Conservation (phyloP, 176 grass and related monocot species). For the Secale cereale region DNA sequence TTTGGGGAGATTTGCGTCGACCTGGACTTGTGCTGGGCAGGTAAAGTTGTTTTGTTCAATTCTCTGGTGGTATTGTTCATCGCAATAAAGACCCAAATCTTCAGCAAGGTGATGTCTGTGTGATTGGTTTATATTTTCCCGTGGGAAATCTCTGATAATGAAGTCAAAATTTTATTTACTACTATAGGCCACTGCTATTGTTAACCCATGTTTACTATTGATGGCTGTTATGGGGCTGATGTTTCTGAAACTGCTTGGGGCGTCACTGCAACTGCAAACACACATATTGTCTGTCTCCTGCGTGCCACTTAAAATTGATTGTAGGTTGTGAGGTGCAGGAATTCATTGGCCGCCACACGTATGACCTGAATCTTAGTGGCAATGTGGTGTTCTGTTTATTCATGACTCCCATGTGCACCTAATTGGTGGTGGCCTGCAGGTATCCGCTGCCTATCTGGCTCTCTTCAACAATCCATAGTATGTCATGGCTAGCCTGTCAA, state of each 20-base stretch:
- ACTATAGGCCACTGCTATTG: constrained; percentile 45
- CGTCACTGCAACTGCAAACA: too few relatives aligned
- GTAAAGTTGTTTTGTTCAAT: too few relatives aligned
- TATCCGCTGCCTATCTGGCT: not conserved
- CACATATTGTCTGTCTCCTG: too few relatives aligned
- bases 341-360: constrained; percentile 43
- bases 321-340: constrained; percentile 31
- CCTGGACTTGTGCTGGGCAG: too few relatives aligned
- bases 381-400: constrained; percentile 78
- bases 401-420: constrained; percentile 94
- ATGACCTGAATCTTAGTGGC: constrained; percentile 62
- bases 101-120: constrained; percentile 57
- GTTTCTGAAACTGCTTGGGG: constrained; percentile 18
- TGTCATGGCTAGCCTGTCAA: not conserved
- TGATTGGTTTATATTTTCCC: not conserved
- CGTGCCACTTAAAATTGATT: not conserved
- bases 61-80: constrained; percentile 53
- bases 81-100: constrained; percentile 62
- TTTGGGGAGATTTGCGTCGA: too few relatives aligned
- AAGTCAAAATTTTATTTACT: constrained; percentile 16
- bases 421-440: constrained; percentile 64
- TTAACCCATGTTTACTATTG: constrained; percentile 69
- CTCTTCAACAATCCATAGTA: not conserved
- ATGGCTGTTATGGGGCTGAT: constrained; percentile 80
- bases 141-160: not conserved